Evolutionary conservation across 345 rosid species (phyloP), one percentile per base, ranked within the genome.

Genomic region (Angophora floribunda): DNA sequence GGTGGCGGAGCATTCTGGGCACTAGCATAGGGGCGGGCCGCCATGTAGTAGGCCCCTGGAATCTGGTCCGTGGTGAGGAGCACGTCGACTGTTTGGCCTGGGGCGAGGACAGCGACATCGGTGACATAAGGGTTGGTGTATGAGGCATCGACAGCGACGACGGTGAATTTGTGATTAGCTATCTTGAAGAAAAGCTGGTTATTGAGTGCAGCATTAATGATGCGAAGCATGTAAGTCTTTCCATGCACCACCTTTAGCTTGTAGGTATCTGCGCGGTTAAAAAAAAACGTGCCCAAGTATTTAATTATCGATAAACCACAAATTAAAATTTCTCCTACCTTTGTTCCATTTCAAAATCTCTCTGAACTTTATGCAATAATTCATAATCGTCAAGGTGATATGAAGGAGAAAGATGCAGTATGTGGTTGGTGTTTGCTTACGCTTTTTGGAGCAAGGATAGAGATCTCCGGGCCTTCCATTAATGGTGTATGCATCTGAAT

Each of bases 381-480:
- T 63, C 36, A 13, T n/a, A 63, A 32, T n/a, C 75, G n/a, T 63
- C 19, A 16, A n/a, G 36, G 36, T 13, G 36, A n/a, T 63, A n/a
- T 15, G 75, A 63, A 13, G 36, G 15, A 63, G 75, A 63, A 63
- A 63, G 75, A 16, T 63, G 75, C 75, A n/a, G 75, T 63, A 21
- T 90, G 85, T 6, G 16, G 51, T n/a, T 16, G 52, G 82, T 47
- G 19, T 14, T 52, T 13, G 89, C 94, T 93, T 89, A 97, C 98
- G 86, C 16, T 93, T 88, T 88, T 86, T 85, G 55, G 99, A 96
- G 90, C 99, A 97, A n/a, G 91, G 92, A 86, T 97, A 97, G 59
- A 96, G 92, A 88, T 97, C 91, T 32, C 99, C 99, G 1, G 99
- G 99, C 86, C 82, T 61, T 16, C 99, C 99, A 88, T 97, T 97